phyloP scores from a whole-genome alignment of 2,329 filamentous ascomycete species.

The Fusarium oxysporum region DNA sequence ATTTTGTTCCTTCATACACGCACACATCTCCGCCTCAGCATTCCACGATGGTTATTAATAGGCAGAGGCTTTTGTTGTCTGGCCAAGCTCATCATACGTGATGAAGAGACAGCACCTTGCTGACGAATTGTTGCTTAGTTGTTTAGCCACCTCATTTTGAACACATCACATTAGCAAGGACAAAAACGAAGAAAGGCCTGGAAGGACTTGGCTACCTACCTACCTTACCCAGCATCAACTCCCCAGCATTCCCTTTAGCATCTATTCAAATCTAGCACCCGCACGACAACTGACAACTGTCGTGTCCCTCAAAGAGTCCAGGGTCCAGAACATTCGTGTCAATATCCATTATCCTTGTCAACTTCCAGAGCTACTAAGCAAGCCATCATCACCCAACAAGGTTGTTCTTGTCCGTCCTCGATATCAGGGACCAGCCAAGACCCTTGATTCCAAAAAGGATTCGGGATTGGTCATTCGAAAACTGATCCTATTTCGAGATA shows the following conservation, averaged over 20 bases:
- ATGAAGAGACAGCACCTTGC: conserved; percentile 5
- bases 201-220: neutral
- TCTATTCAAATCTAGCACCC: neutral
- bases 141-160: conserved; percentile 2
- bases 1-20: neutral
- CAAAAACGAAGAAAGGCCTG: neutral
- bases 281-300: neutral
- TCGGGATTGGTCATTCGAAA: neutral
- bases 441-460: neutral
- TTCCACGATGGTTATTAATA: conserved; percentile 6
- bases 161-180: neutral
- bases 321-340: conserved; percentile 1
- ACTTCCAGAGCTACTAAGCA: neutral
- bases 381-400: conserved; percentile 20
- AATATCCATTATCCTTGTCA: conserved; percentile 3
- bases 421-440: neutral
- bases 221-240: neutral
- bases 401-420: conserved; percentile 12
- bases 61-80: conserved; percentile 1
- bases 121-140: conserved; percentile 14
- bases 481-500: neutral
- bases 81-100: neutral
- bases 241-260: neutral
- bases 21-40: neutral
- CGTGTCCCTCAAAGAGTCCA: neutral